Conservation (phyloP, 345 rosid genomes). For the Isatis tinctoria region DNA sequence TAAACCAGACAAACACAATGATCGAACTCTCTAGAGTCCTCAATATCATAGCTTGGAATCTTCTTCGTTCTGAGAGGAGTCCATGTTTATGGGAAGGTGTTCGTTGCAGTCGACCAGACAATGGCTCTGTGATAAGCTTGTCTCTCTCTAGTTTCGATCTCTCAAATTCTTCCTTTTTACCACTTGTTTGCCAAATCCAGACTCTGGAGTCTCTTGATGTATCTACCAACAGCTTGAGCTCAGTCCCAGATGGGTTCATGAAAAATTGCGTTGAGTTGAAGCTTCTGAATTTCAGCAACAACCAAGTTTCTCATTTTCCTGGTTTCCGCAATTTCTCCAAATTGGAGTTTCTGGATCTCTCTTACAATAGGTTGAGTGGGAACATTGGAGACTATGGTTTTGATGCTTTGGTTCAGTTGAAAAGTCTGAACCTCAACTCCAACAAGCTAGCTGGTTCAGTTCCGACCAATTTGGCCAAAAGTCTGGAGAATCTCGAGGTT, state of each 20-base stretch:
- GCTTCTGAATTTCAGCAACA: constrained; percentile 53
- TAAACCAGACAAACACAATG: constrained; percentile 45
- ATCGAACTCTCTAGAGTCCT: constrained; percentile 31
- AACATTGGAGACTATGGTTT: constrained; percentile 35
- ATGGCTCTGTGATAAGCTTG: constrained; percentile 29
- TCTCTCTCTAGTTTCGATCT: constrained; percentile 41
- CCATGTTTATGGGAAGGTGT: constrained; percentile 64
- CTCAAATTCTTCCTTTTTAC: constrained; percentile 38
- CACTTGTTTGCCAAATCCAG: constrained; percentile 46
- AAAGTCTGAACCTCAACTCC: constrained; percentile 41
- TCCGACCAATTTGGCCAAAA: constrained; percentile 37
- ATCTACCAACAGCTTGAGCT: constrained; percentile 45
- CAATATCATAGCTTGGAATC: constrained; percentile 36
- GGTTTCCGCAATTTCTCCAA: constrained; percentile 43
- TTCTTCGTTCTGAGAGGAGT: constrained; percentile 28
- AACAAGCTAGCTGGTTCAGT: constrained; percentile 40
- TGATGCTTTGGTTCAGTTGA: constrained; percentile 45
- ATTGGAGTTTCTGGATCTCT: constrained; percentile 55
- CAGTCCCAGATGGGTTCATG: constrained; percentile 48
- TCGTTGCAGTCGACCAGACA: constrained; percentile 38
- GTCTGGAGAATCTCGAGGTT: constrained; percentile 49
- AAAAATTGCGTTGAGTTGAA: constrained; percentile 41
- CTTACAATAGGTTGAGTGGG: constrained; percentile 43
- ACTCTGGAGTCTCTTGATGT: constrained; percentile 55
- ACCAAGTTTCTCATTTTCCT: constrained; percentile 42